phyloP scores from a whole-genome alignment of 805 yeast genomes.

The Kodamaea sagamina region DNA sequence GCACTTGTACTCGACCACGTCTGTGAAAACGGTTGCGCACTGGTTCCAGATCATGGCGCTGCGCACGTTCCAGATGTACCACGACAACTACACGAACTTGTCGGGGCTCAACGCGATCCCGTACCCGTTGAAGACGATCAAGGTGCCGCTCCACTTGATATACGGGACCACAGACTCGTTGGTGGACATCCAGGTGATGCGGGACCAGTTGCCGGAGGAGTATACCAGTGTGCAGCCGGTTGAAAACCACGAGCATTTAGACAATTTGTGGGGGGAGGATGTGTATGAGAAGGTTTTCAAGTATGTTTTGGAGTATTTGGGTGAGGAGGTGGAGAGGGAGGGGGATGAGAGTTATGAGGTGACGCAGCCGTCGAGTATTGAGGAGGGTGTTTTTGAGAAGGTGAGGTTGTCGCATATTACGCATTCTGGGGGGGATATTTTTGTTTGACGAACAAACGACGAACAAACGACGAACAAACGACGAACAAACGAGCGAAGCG shows the following conservation, averaged over 20 bases:
- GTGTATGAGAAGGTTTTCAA: conserved; percentile 44
- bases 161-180: conserved; percentile 82
- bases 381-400: not conserved
- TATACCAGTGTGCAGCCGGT: conserved; percentile 56
- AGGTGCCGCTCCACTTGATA: conserved; percentile 70
- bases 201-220: conserved; percentile 60
- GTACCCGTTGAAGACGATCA: conserved; percentile 42
- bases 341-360: not conserved
- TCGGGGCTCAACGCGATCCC: conserved; percentile 37
- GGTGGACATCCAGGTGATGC: conserved; percentile 82
- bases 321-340: conserved; percentile 11
- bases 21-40: conserved; percentile 46
- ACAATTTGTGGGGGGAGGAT: conserved; percentile 82
- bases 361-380: not conserved
- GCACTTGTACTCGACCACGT: conserved; percentile 87
- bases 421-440: not conserved
- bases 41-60: conserved; percentile 62
- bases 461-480: too few species aligned
- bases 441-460: too few species aligned
- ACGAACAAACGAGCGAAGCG: too few species aligned
- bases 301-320: conserved; percentile 26
- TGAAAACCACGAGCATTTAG: conserved; percentile 81
- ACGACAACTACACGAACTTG: conserved; percentile 45
- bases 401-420: not conserved
- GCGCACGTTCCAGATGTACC: conserved; percentile 84